Evolutionary conservation across 2,329 filamentous ascomycete genomes (phyloP).

Genomic region (Ciborinia camelliae): DNA sequence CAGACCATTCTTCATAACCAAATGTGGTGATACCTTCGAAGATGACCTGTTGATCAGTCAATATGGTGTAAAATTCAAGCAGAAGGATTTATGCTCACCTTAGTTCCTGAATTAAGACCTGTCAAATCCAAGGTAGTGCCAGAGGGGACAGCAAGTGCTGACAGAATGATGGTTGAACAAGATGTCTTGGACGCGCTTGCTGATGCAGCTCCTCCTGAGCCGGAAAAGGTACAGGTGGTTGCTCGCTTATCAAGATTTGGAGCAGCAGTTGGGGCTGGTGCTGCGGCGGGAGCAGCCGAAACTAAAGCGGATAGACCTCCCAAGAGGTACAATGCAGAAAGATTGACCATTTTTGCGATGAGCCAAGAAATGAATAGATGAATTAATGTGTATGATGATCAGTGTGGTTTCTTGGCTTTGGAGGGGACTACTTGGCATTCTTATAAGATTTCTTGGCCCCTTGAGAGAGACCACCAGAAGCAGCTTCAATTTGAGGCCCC

Average conservation of each 20-base stretch:
- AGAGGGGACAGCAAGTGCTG: conserved; percentile 53
- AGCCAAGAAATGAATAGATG: conserved; percentile 1
- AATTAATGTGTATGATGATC: neutral
- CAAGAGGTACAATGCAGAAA: conserved; percentile 2
- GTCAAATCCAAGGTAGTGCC: conserved; percentile 58
- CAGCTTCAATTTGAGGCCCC: neutral
- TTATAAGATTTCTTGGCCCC: conserved; percentile 5
- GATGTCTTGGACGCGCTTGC: conserved; percentile 48
- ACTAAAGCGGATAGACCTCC: conserved; percentile 13
- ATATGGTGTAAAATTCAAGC: neutral
- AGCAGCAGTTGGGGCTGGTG: conserved; percentile 6
- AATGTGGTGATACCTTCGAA: conserved; percentile 66
- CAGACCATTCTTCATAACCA: conserved; percentile 61
- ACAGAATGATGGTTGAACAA: conserved; percentile 54
- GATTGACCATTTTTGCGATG: conserved; percentile 10
- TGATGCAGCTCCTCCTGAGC: conserved; percentile 40
- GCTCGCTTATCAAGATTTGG: conserved; percentile 23
- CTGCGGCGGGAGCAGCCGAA: conserved; percentile 7
- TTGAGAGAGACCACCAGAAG: neutral
- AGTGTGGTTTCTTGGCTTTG: conserved; percentile 6
- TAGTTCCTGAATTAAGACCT: conserved; percentile 48
- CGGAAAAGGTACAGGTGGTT: conserved; percentile 53
- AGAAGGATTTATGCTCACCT: conserved; percentile 14
- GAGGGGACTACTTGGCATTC: neutral
- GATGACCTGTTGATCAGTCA: conserved; percentile 43